A percentile compares a stretch with the other conserved stretches of the same genome.
Evolutionary conservation across 768 basidiomycete species (phyloP).

Genomic region (Phaeolepiota aurea): DNA sequence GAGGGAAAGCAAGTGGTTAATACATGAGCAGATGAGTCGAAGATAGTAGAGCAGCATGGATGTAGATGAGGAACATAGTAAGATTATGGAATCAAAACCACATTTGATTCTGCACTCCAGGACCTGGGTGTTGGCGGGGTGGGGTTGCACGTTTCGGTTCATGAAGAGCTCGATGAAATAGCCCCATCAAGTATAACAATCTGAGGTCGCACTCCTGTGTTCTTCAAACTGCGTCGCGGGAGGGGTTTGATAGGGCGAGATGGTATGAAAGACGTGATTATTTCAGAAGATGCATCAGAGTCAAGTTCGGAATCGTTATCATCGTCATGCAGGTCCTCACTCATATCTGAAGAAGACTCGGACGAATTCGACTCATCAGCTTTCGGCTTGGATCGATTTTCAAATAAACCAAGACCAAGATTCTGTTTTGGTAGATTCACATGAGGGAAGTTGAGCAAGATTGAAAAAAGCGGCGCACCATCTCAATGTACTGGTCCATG

Average conservation of each 20-base stretch:
- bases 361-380: constrained; percentile 16
- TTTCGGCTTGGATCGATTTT: constrained; percentile 22
- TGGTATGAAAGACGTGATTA: constrained; percentile 31
- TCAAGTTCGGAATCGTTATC: constrained; percentile 24
- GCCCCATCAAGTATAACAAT: constrained; percentile 21
- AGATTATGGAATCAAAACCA: no score
- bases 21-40: no score
- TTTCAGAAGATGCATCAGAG: constrained; percentile 25
- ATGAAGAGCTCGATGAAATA: no score
- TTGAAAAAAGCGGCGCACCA: constrained; percentile 31
- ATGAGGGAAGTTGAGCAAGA: constrained; percentile 3
- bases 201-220: constrained; percentile 9
- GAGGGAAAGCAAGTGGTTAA: no score
- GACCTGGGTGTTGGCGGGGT: no score
- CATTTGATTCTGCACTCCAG: no score
- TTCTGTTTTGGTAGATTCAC: no score
- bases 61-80: no score
- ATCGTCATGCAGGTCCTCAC: constrained; percentile 10
- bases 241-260: constrained; percentile 37
- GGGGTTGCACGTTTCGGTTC: no score
- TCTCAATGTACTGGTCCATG: constrained; percentile 53
- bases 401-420: constrained; percentile 57
- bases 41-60: no score
- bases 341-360: constrained; percentile 11
- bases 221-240: constrained; percentile 24